A percentile compares a stretch with the other conserved stretches of the same genome.
Evolutionary conservation across 306 rosid species (phyloP).

Genomic region (Hippophae rhamnoides): DNA sequence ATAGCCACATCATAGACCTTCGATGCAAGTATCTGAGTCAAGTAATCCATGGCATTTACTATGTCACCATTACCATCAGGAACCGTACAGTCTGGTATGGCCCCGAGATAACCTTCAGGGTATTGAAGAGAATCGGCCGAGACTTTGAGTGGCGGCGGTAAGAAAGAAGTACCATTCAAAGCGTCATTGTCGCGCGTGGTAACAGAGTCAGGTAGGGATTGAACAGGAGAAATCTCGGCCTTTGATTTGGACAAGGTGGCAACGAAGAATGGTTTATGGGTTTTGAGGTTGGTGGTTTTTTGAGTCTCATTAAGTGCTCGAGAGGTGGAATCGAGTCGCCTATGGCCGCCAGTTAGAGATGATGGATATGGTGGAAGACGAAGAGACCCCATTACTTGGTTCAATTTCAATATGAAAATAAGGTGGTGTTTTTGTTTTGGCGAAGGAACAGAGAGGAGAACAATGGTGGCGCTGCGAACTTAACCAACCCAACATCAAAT

Average conservation of each 20-base stretch:
- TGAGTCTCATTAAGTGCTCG: neutral
- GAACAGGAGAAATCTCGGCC: conserved; percentile 19
- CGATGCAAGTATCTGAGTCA: conserved; percentile 70
- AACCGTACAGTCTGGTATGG: conserved; percentile 35
- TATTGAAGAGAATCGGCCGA: conserved; percentile 51
- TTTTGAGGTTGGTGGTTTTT: neutral
- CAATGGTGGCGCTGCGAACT: neutral
- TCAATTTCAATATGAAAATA: no score
- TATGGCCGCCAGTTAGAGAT: conserved; percentile 15
- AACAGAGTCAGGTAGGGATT: conserved; percentile 10
- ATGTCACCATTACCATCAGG: conserved; percentile 15
- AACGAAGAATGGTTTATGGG: conserved; percentile 17
- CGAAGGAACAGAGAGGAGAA: neutral
- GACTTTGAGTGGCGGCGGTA: conserved; percentile 22
- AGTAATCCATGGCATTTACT: conserved; percentile 46
- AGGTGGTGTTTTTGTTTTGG: no score
- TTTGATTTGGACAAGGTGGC: conserved; percentile 41
- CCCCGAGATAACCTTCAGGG: conserved; percentile 75
- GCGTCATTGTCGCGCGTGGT: conserved; percentile 14
- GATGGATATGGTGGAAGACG: conserved; percentile 25
- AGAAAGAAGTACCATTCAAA: conserved; percentile 2
- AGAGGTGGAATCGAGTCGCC: neutral
- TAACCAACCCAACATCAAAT: no score
- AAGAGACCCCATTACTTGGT: conserved; percentile 40
- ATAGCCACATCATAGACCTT: conserved; percentile 78